phyloP scores from a whole-genome alignment of 106 monocot species.

The Chionographis japonica region DNA sequence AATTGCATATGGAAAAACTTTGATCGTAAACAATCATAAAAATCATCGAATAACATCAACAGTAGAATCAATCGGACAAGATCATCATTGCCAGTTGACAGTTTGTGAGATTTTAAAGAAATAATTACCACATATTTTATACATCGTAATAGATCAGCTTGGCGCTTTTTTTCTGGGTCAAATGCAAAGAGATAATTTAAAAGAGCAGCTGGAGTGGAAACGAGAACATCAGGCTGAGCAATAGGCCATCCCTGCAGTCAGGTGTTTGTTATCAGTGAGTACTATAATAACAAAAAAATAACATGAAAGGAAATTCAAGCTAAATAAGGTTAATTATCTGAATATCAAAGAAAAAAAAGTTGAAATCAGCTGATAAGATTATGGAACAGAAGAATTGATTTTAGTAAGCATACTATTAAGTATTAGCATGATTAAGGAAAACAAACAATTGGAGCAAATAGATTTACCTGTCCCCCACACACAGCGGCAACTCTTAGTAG shows the following conservation, averaged over 20 bases:
- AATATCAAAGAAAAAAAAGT: too few species aligned
- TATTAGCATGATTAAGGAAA: too few species aligned
- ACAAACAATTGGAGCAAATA: not conserved
- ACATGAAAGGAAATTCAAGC: not conserved
- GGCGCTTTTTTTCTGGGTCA: slow-evolving; percentile 62
- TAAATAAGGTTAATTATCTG: too few species aligned
- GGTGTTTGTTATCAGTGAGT: not conserved
- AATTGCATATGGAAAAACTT: too few species aligned
- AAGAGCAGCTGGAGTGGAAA: slow-evolving; percentile 96
- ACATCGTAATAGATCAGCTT: slow-evolving; percentile 52
- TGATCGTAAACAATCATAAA: too few species aligned
- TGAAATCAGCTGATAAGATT: too few species aligned
- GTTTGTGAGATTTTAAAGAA: not conserved
- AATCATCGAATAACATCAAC: too few species aligned
- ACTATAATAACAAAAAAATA: not conserved
- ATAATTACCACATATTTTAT: slow-evolving; percentile 78
- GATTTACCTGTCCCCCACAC: slow-evolving; percentile 80
- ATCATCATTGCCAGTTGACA: not conserved
- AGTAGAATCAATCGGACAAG: not conserved
- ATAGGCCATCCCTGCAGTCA: slow-evolving; percentile 84
- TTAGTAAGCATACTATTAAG: too few species aligned
- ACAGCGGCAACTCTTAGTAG: slow-evolving; percentile 68
- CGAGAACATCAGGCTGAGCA: slow-evolving; percentile 65
- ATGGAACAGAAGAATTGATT: too few species aligned
- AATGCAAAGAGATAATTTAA: slow-evolving; percentile 77